Percentiles rank a stretch among this genome's conserved stretches.
These are phyloP conservation scores for Thraustochytrium sp. DNA, from an alignment of 352 stramenopile species.

Conservation along the genomic window DNA sequence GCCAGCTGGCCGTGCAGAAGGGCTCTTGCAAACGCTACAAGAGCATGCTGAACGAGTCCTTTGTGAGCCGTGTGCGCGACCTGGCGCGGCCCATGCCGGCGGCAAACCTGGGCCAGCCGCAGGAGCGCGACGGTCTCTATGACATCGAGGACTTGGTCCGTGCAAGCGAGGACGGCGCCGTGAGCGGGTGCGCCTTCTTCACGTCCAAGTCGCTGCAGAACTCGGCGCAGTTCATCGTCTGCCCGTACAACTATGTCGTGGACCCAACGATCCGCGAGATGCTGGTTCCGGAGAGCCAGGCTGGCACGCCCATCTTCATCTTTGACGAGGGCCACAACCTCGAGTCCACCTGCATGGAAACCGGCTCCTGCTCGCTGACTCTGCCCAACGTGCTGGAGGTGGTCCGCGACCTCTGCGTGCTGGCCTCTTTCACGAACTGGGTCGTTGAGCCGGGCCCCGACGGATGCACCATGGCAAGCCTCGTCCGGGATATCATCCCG, in stretches of 20 bases:
- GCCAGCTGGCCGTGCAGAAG: background rate
- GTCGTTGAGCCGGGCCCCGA: background rate
- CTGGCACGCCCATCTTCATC: constrained; percentile 91
- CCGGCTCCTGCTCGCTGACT: constrained; percentile 91
- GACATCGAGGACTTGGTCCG: constrained; percentile 97
- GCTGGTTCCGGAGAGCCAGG: constrained; percentile 93
- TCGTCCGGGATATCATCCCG: background rate
- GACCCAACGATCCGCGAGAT: constrained; percentile 76
- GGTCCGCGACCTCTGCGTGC: constrained; percentile 36
- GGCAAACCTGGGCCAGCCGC: background rate
- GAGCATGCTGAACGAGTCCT: background rate
- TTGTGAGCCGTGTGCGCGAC: background rate
- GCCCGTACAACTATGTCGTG: constrained; percentile 99
- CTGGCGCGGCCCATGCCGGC: constrained; percentile 20
- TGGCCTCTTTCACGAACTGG: background rate
- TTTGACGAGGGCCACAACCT: constrained; percentile 99
- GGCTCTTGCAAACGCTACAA: background rate
- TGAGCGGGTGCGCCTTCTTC: constrained; percentile 89
- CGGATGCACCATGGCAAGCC: background rate
- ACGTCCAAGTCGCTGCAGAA: constrained; percentile 65
- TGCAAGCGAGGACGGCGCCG: constrained; percentile 50
- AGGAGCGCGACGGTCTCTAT: constrained; percentile 60
- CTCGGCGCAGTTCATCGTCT: constrained; percentile 90
- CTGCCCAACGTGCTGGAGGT: constrained; percentile 84
- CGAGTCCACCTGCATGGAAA: constrained; percentile 83